These are phyloP conservation scores for Polytolypa hystricis DNA, from an alignment of 2,329 filamentous ascomycete genomes.

Conservation along the genomic window DNA sequence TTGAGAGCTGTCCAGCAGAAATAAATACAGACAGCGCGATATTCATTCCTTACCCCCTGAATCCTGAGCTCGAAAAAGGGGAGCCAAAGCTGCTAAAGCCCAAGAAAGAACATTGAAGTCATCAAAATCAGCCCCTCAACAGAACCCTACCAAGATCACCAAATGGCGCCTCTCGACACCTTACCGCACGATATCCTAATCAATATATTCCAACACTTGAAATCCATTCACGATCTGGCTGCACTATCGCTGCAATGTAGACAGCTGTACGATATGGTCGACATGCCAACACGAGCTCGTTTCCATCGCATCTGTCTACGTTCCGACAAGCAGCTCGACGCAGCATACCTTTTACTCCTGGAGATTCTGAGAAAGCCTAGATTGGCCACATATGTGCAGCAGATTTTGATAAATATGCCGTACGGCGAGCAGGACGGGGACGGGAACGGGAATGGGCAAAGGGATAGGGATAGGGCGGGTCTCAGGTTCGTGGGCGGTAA, in stretches of 20 bases:
- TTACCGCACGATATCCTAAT: neutral
- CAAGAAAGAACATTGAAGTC: too few species aligned
- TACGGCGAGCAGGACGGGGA: too few species aligned
- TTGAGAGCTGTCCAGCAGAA: too few species aligned
- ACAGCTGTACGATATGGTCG: neutral
- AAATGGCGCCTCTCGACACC: neutral
- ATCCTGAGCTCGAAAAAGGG: too few species aligned
- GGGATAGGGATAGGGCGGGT: too few species aligned
- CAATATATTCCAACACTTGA: neutral
- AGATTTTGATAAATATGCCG: neutral
- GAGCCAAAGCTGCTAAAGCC: too few species aligned
- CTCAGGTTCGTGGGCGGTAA: neutral
- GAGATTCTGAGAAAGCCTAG: neutral
- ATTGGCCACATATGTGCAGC: neutral
- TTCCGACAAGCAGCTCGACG: neutral
- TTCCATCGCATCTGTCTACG: neutral
- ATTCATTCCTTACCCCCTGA: too few species aligned
- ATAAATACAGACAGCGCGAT: too few species aligned
- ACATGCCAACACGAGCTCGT: neutral
- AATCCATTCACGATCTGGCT: neutral
- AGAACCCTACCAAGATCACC: too few species aligned
- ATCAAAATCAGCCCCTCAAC: too few species aligned
- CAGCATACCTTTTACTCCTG: neutral
- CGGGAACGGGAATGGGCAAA: too few species aligned
- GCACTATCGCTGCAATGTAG: conserved; percentile 1